Evolutionary conservation across 345 rosid genomes (phyloP).

Genomic region (Erodium maritimum): DNA sequence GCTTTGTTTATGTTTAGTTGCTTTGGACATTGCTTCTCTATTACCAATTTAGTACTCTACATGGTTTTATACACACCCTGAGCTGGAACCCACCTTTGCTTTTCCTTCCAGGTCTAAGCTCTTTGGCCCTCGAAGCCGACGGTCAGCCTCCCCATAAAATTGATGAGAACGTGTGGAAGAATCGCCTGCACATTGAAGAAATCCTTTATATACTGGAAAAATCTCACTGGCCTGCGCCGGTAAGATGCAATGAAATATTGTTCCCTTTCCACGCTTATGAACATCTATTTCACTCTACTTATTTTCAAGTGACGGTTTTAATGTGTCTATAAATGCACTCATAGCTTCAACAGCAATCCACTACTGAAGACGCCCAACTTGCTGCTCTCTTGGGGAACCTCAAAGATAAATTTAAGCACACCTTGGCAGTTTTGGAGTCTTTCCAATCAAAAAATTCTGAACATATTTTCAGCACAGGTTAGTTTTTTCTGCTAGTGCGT

Average conservation of each 20-base stretch:
- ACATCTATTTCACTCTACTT: background rate
- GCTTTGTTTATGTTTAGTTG: too few species aligned
- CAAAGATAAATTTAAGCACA: constrained; percentile 25
- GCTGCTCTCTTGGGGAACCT: constrained; percentile 26
- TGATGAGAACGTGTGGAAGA: constrained; percentile 97
- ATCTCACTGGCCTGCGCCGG: constrained; percentile 57
- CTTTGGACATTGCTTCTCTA: too few species aligned
- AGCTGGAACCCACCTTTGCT: too few species aligned
- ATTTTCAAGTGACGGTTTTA: constrained; percentile 1
- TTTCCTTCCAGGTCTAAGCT: constrained; percentile 34
- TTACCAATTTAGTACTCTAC: too few species aligned
- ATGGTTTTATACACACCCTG: too few species aligned
- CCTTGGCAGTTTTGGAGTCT: constrained; percentile 38
- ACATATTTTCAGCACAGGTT: constrained; percentile 77
- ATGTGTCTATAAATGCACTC: background rate
- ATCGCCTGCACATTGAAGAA: constrained; percentile 84
- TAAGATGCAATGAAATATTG: too few species aligned
- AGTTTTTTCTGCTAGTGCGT: constrained; percentile 5
- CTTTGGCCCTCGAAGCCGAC: constrained; percentile 47
- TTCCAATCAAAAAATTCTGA: constrained; percentile 80
- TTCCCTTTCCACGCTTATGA: too few species aligned
- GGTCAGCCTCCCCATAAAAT: constrained; percentile 69
- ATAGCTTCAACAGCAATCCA: constrained; percentile 61
- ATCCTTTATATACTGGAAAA: constrained; percentile 55
- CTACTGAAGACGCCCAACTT: constrained; percentile 38